These are phyloP conservation scores for Cubamyces lactineus DNA, from an alignment of 768 basidiomycete genomes.

Conservation along the genomic window DNA sequence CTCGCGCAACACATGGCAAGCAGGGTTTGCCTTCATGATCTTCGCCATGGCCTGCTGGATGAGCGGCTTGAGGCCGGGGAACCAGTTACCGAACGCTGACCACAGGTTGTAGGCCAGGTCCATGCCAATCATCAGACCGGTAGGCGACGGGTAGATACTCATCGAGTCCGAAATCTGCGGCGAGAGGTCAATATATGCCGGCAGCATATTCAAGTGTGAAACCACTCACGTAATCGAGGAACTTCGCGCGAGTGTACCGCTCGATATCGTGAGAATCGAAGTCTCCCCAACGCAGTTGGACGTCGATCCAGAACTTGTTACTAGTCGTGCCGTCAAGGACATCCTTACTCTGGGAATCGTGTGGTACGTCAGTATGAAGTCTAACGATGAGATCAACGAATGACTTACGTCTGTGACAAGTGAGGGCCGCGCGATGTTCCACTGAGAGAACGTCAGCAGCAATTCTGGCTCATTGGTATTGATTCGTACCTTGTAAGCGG, in stretches of 20 bases:
- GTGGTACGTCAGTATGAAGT: background rate
- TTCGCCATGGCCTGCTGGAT: constrained; percentile 99
- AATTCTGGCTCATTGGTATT: background rate
- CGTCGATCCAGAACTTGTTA: constrained; percentile 98
- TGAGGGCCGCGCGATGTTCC: constrained; percentile 97
- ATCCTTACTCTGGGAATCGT: constrained; percentile 72
- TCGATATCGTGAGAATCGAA: constrained; percentile 99
- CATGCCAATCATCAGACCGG: constrained; percentile 98
- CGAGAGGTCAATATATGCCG: constrained; percentile 7
- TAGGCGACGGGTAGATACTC: constrained; percentile 99
- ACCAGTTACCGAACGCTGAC: constrained; percentile 99
- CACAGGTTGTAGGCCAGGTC: constrained; percentile 98
- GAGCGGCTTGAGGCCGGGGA: constrained; percentile 97
- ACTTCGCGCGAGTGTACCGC: constrained; percentile 97
- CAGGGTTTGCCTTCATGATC: constrained; percentile 99
- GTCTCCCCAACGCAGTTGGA: constrained; percentile 96
- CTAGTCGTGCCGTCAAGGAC: constrained; percentile 96
- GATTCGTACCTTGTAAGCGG: constrained; percentile 73
- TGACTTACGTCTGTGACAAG: constrained; percentile 85
- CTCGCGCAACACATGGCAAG: constrained; percentile 95
- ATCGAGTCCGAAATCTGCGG: constrained; percentile 88
- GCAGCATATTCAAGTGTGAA: background rate
- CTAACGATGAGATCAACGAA: constrained; percentile 28
- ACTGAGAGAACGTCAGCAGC: constrained; percentile 46
- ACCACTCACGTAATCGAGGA: constrained; percentile 87